These are phyloP conservation scores for Pseudogymnoascus sp. DNA, from an alignment of 2,329 filamentous ascomycete genomes.

Conservation along the genomic window DNA sequence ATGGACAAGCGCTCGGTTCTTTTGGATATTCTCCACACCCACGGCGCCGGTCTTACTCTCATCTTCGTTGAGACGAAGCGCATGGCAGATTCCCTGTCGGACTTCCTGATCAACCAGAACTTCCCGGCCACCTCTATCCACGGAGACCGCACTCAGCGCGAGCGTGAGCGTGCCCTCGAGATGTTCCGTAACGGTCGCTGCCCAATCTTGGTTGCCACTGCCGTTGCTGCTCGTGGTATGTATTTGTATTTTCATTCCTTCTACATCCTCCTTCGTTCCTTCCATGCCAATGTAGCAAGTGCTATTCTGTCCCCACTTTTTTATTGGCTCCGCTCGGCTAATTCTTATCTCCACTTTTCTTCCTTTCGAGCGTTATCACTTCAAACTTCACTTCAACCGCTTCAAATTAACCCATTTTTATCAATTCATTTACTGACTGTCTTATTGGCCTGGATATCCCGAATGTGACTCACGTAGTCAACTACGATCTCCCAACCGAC, in stretches of 20 bases:
- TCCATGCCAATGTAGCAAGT: neutral
- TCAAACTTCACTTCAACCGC: conserved; percentile 1
- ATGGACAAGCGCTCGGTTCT: conserved; percentile 95
- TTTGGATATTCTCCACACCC: conserved; percentile 93
- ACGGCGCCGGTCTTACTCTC: conserved; percentile 78
- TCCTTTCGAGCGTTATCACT: neutral
- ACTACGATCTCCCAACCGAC: conserved; percentile 98
- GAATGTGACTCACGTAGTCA: conserved; percentile 94
- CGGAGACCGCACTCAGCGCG: conserved; percentile 95
- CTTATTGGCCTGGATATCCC: conserved; percentile 59
- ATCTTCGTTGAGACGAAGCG: conserved; percentile 99
- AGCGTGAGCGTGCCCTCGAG: conserved; percentile 95
- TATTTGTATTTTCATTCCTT: conserved; percentile 8
- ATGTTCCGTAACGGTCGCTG: conserved; percentile 95
- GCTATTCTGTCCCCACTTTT: neutral
- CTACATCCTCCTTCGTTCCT: neutral
- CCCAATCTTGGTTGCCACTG: conserved; percentile 93
- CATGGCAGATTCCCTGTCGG: conserved; percentile 95
- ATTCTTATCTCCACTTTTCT: neutral
- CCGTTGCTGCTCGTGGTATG: conserved; percentile 68
- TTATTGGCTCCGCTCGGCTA: neutral
- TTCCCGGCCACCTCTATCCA: conserved; percentile 98
- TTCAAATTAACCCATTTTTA: neutral
- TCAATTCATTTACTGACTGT: too few relatives aligned
- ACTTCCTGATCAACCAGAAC: conserved; percentile 97